A percentile compares a stretch with the other conserved stretches of the same genome.
phyloP scores from a whole-genome alignment of 441 rosid genomes.

The Corymbia citriodora region DNA sequence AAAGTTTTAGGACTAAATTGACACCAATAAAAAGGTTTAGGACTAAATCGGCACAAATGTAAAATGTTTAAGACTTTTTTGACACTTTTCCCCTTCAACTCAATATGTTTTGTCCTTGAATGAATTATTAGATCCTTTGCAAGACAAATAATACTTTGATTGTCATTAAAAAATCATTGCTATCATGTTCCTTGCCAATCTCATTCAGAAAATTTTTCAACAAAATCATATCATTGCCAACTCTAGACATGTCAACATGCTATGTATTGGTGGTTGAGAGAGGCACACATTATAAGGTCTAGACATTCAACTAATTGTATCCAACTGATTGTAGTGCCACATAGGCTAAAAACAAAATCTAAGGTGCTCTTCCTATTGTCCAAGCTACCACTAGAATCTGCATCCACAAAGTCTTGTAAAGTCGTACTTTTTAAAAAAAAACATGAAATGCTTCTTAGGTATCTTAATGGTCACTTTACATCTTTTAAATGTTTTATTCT shows the following conservation, averaged over 20 bases:
- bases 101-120: not conserved
- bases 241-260: not conserved
- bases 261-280: not conserved
- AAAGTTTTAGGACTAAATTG: no score
- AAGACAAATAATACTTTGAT: not conserved
- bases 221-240: not conserved
- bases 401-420: not conserved
- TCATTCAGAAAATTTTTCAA: not conserved
- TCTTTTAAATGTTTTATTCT: not conserved
- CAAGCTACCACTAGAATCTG: not conserved
- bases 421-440: not conserved
- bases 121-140: not conserved
- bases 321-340: not conserved
- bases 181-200: not conserved
- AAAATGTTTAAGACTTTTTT: no score
- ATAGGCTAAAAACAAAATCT: not conserved
- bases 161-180: not conserved
- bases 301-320: not conserved
- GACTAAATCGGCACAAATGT: no score
- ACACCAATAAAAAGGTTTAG: no score
- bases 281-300: not conserved
- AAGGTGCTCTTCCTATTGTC: not conserved
- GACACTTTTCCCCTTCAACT: not conserved
- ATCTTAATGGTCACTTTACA: not conserved
- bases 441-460: not conserved